A percentile compares a stretch with the other conserved stretches of the same genome.
Conservation (phyloP, 768 basidiomycete genomes). For the Boletus sp. region DNA sequence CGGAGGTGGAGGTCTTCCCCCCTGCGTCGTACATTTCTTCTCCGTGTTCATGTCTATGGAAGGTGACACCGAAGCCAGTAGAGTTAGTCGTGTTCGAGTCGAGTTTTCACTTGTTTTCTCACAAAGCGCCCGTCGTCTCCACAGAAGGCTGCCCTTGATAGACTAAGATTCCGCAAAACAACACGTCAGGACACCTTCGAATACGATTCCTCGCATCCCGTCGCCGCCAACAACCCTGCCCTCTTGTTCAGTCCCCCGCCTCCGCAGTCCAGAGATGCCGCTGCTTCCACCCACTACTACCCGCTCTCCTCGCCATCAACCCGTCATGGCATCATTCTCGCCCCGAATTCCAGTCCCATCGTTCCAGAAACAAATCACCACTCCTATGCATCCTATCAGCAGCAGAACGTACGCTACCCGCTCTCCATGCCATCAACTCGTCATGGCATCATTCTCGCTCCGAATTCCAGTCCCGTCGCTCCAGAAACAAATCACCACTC, state of each 20-base stretch:
- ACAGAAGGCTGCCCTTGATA: slow-evolving; percentile 44
- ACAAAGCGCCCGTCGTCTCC: slow-evolving; percentile 31
- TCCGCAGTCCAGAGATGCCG: slow-evolving; percentile 74
- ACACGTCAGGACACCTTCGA: slow-evolving; percentile 31
- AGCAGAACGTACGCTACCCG: slow-evolving; percentile 41
- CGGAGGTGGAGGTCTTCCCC: slow-evolving; percentile 11
- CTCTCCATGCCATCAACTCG: slow-evolving; percentile 32
- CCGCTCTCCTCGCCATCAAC: slow-evolving; percentile 45
- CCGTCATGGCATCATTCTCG: slow-evolving; percentile 56
- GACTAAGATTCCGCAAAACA: slow-evolving; percentile 49
- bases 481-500: slow-evolving; percentile 40
- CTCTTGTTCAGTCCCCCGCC: slow-evolving; percentile 40
- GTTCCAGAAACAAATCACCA: slow-evolving; percentile 39
- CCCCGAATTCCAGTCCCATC: slow-evolving; percentile 74
- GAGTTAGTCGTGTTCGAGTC: slow-evolving; percentile 45
- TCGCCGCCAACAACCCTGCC: slow-evolving; percentile 64
- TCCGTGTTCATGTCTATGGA: slow-evolving; percentile 46
- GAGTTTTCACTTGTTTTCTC: slow-evolving; percentile 30
- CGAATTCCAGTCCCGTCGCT: slow-evolving; percentile 66
- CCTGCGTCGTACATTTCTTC: slow-evolving; percentile 20
- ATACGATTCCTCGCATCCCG: slow-evolving; percentile 43
- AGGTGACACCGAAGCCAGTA: slow-evolving; percentile 44
- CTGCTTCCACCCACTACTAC: slow-evolving; percentile 62
- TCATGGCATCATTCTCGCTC: slow-evolving; percentile 64
- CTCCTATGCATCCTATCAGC: slow-evolving; percentile 40